A percentile compares a stretch with the other conserved stretches of the same genome.
Conservation (phyloP, 805 yeast species). For the Barnettozyma botsteinii region DNA sequence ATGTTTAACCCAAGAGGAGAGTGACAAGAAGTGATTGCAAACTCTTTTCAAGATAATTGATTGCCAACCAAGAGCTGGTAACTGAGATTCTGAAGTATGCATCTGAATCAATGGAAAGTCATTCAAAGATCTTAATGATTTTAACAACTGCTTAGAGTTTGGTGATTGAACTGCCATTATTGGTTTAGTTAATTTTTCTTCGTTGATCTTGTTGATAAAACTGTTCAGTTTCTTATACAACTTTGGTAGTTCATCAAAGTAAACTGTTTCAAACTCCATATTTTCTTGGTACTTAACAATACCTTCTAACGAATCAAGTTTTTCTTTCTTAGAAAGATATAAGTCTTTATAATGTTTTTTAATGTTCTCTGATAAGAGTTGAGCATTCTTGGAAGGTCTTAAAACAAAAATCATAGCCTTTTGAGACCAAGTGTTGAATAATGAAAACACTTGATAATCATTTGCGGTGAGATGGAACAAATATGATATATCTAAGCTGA, state of each 20-base stretch:
- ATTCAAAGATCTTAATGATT: conserved; percentile 39
- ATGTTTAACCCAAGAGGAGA: conserved; percentile 68
- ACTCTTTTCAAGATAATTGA: conserved; percentile 55
- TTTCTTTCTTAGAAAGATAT: conserved; percentile 41
- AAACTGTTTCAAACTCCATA: conserved; percentile 48
- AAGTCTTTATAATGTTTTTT: conserved; percentile 51
- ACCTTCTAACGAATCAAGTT: conserved; percentile 35
- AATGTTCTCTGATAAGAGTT: conserved; percentile 51
- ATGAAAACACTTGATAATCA: conserved; percentile 66
- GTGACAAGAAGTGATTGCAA: conserved; percentile 62
- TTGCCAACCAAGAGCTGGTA: conserved; percentile 85
- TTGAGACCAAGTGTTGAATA: conserved; percentile 60
- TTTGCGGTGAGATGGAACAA: conserved; percentile 64
- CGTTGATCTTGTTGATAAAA: conserved; percentile 48
- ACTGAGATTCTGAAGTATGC: conserved; percentile 48
- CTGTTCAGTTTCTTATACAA: conserved; percentile 55
- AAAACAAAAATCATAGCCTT: conserved; percentile 48
- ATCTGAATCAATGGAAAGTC: conserved; percentile 62
- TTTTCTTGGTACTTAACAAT: conserved; percentile 49
- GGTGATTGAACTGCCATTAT: conserved; percentile 75
- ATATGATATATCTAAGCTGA: conserved; percentile 54
- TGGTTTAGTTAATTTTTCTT: conserved; percentile 60
- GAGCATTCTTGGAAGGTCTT: conserved; percentile 67
- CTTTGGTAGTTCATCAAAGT: conserved; percentile 48
- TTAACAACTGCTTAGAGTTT: conserved; percentile 39